Base-by-base conservation (phyloP, 2,329 filamentous ascomycete genomes). In the Cytospora mali region DNA sequence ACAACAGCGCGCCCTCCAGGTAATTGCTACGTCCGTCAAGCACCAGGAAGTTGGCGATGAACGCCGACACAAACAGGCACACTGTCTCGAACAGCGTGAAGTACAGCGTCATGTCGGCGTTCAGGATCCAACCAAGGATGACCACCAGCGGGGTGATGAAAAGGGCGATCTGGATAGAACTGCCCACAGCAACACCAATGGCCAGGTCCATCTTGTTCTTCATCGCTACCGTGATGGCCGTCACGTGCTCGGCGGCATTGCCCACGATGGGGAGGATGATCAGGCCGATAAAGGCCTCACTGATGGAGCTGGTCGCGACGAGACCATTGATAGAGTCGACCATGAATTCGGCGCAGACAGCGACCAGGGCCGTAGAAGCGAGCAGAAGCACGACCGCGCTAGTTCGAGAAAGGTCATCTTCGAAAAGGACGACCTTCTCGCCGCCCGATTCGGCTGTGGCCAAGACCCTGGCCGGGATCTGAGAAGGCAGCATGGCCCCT, bases 31-130 rank as follows among this genome's bases (percentile, higher is more conserved):
- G 84, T 13, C 92, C 92, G 71, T 96, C 92, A 65, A 94, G 80
- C 55, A 96, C 92, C 64, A 96, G 77, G 73, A 95, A 96, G 76
- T 94, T 95, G 75, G 94, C 91, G 66, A 96, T 92, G 67, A 96
- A 88, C 9, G 92, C 88, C 57, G 87, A 90, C 57, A 94, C 86
- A 75, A 96, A 96, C 70, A 96, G 84, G 62, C 89, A 91, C 25
- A 95, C 90, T 0, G 92, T 96, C 82, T 96, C 92, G 75, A 96
- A 96, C 55, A 92, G 83, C 64, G 92, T 92, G 75, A 96, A 96
- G 78, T 94, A 93, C 35, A 96, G 81, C 29, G 89, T 84, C 87
- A 91, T 90, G n/a, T 87, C 80, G 64, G 83, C 84, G 65, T 81
- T 76, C 74, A 90, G 83, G 64, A 82, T 83, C 88, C 88, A 91